Evolutionary conservation across 148 eudicot genomes (phyloP), one percentile per base, ranked within the genome.

Genomic region (Spergularia bocconei): DNA sequence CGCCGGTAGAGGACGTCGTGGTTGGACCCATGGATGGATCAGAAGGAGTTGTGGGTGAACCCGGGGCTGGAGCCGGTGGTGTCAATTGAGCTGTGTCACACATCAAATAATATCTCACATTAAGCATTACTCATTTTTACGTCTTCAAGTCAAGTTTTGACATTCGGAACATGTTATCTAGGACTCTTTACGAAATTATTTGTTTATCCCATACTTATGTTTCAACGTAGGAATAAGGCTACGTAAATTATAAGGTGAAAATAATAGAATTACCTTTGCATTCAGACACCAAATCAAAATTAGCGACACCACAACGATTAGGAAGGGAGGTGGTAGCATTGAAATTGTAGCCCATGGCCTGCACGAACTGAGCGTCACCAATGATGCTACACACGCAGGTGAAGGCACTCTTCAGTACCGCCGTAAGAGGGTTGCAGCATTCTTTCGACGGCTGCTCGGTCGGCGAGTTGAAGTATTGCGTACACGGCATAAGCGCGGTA

Each of bases 351-450:
- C 13, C 56, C 82, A 75, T 75, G 21, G 58, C 4, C 44, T 44
- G 29, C 25, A 75, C 21, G 15, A 75, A n/a, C 6, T 75, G 59
- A 9, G 5, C 0, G 55, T 17, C 33, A 15, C 9, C 41, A 10
- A 62, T 70, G n/a, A 75, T 55, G n/a, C 23, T 36, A 23, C 82
- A 80, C 3, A 75, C 6, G 4, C 82, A 80, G 0, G 71, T 20
- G 17, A 75, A 23, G 33, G 76, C 56, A 20, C 21, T 33, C 23
- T 70, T 20, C 20, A 64, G 11, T 57, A 23, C 79, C 6, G 0
- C 11, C 58, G 13, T n/a, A 5, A 80, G 75, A 47, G 71, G 75
- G 2, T 6, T 16, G 60, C 82, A 80, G 15, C 82, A 80, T 11
- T 10, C 62, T 3, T 21, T 2, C 14, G 79, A 16, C 14, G 79